Evolutionary conservation across 108 stramenopile genomes (phyloP).

Genomic region (Ochromonas danica): DNA sequence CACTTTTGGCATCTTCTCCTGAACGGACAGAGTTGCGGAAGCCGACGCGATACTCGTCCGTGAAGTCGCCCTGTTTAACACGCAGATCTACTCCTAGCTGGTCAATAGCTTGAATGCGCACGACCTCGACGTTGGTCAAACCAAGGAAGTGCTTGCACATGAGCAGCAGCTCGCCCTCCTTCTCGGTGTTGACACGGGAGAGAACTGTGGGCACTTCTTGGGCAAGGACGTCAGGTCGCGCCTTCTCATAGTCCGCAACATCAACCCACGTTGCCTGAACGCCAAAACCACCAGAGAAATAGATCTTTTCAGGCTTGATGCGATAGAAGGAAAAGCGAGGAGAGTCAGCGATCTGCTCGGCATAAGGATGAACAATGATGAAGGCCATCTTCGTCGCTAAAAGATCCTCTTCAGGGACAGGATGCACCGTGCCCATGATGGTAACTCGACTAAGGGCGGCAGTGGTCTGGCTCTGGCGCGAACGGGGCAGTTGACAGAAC

Average conservation of each 20-base stretch:
- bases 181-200: constrained; percentile 64
- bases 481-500: constrained; percentile 35
- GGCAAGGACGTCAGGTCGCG: constrained; percentile 87
- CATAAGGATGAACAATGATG: constrained; percentile 82
- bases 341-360: constrained; percentile 88
- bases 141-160: constrained; percentile 66
- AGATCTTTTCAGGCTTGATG: constrained; percentile 74
- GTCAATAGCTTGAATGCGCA: constrained; percentile 83
- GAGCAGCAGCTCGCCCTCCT: constrained; percentile 47
- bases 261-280: constrained; percentile 88
- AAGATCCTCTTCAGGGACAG: constrained; percentile 72
- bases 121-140: constrained; percentile 60
- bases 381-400: constrained; percentile 81
- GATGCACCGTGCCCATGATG: constrained; percentile 73
- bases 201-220: constrained; percentile 78
- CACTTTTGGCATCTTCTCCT: constrained; percentile 94
- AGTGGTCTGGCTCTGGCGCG: constrained; percentile 12
- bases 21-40: constrained; percentile 82
- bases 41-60: constrained; percentile 92
- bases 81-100: constrained; percentile 91
- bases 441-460: constrained; percentile 82
- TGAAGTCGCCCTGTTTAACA: constrained; percentile 70
- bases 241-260: constrained; percentile 71
- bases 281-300: constrained; percentile 94
- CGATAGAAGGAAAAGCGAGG: constrained; percentile 88